phyloP scores from a whole-genome alignment of 2,329 filamentous ascomycete species.

The Penicillium capsulatum region DNA sequence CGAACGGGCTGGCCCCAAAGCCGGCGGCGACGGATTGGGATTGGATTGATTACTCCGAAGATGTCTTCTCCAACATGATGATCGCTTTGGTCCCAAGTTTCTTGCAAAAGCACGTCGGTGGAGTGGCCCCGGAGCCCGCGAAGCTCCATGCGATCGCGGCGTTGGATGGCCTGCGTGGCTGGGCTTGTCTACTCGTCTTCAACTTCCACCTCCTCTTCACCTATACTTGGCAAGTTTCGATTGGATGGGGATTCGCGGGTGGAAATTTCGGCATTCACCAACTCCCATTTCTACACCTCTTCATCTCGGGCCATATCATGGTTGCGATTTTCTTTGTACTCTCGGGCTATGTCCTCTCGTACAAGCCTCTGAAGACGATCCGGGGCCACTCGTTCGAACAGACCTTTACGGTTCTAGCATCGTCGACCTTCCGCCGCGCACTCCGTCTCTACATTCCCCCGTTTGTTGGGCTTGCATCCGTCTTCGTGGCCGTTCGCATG shows the following conservation, averaged over 20 bases:
- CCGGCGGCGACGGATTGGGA: slow-evolving; percentile 26
- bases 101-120: slow-evolving; percentile 32
- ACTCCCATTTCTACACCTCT: slow-evolving; percentile 40
- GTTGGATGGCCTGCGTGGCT: slow-evolving; percentile 42
- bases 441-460: slow-evolving; percentile 44
- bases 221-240: slow-evolving; percentile 40
- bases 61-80: slow-evolving; percentile 22
- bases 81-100: slow-evolving; percentile 37
- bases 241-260: slow-evolving; percentile 40
- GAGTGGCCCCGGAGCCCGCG: slow-evolving; percentile 23
- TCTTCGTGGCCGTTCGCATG: slow-evolving; percentile 42
- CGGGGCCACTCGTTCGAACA: slow-evolving; percentile 37
- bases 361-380: slow-evolving; percentile 40
- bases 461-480: slow-evolving; percentile 38
- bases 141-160: slow-evolving; percentile 39
- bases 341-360: slow-evolving; percentile 47
- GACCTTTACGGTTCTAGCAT: slow-evolving; percentile 39
- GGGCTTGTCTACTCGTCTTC: slow-evolving; percentile 45
- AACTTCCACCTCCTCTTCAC: slow-evolving; percentile 47
- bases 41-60: slow-evolving; percentile 25
- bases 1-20: slow-evolving; percentile 15
- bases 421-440: slow-evolving; percentile 43
- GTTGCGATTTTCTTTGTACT: slow-evolving; percentile 49
- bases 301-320: slow-evolving; percentile 47
- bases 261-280: slow-evolving; percentile 41